Base-by-base conservation (phyloP, 257 asterid genomes). In the Lithospermum erythrorhizon region DNA sequence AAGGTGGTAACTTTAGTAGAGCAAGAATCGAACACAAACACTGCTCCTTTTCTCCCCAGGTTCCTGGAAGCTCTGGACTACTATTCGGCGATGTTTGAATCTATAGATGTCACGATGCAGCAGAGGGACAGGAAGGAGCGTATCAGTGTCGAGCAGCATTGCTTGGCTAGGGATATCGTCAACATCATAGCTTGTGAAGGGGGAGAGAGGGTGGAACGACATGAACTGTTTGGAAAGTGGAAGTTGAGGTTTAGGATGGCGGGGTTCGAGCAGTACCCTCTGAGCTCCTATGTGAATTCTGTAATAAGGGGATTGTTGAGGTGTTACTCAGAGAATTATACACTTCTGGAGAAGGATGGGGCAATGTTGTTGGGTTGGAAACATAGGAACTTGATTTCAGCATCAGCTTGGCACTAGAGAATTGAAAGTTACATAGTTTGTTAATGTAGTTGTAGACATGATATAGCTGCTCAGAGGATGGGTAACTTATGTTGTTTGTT, bases 111-210 rank as follows among this genome's bases (percentile, higher is more conserved):
- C 3, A 81, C 84, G 0, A 58, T 89, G 83, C 72, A 80, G 83
- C 72, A 80, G 0, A 76, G 95, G 86, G 90, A 81, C 59, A 70
- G 77, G 73, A 90, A 82, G 79, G 94, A 90, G 66, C 76, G 98
- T 32, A 82, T 90, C n/a, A 82, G 72, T 18, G 96, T 87, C 70
- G 98, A 90, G 85, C 86, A 85, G 57, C 95, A 87, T 22, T 90
- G 98, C 37, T 57, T 87, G 63, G 98, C 98, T 0, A 78, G 95
- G 77, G 98, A 90, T 54, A 81, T 90, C 1, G 98, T 90, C 71
- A 90, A 87, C 81, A 77, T 90, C 53, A 81, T 90, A 61, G 98
- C 98, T 11, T 90, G 98, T 2, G 98, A 90, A 61, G 98, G 96
- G 68, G 78, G 62, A 73, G 98, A 85, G 63, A 80, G 98, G 63